A percentile compares a stretch with the other conserved stretches of the same genome.
Conservation (phyloP, 1,284 basidiomycete species). For the Mrakiaceae sp. region DNA sequence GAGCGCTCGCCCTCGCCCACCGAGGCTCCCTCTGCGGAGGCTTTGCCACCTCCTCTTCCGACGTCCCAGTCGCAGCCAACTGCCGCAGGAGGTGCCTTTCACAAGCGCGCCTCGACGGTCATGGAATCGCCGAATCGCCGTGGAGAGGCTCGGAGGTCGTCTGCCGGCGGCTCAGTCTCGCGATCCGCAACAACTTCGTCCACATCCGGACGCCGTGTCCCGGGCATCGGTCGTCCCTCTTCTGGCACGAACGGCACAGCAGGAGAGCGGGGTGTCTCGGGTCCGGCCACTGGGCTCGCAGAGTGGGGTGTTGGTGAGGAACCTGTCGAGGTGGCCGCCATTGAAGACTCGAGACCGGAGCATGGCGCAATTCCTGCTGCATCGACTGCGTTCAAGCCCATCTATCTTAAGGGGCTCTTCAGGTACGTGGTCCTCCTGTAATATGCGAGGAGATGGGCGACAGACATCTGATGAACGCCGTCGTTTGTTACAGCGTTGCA, state of each 20-base stretch:
- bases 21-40: neutral
- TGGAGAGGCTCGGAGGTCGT: slow-evolving; percentile 52
- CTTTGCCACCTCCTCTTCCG: slow-evolving; percentile 10
- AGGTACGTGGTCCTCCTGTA: slow-evolving; percentile 42
- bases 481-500: slow-evolving; percentile 51
- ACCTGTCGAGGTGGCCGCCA: no score
- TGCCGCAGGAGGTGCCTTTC: slow-evolving; percentile 38
- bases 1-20: neutral
- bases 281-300: no score
- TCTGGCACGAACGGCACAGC: no score
- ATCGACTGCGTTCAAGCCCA: slow-evolving; percentile 51
- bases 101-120: slow-evolving; percentile 52
- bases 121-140: slow-evolving; percentile 47
- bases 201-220: neutral
- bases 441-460: no score
- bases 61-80: slow-evolving; percentile 23
- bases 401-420: slow-evolving; percentile 80
- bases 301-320: no score
- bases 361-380: no score
- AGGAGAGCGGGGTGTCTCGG: no score
- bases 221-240: no score
- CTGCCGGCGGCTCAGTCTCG: slow-evolving; percentile 23
- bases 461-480: no score
- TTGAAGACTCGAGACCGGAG: no score
- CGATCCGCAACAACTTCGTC: slow-evolving; percentile 8